phyloP scores from a whole-genome alignment of 192 early-diverging fungal genomes.

The Entomortierella chlamydospora region DNA sequence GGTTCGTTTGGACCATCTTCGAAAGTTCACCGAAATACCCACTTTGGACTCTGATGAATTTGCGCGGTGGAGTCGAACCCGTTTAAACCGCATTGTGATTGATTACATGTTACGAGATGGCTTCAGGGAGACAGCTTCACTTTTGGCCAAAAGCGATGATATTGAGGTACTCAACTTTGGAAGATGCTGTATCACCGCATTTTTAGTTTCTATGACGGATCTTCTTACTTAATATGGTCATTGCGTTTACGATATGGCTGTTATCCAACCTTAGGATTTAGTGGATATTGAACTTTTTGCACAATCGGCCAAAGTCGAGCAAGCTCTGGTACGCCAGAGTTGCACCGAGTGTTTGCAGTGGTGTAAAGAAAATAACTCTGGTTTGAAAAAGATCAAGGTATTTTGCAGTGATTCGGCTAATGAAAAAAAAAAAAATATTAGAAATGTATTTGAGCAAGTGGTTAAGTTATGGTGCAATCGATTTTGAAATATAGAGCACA shows the following conservation, averaged over 20 bases:
- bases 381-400: slow-evolving; percentile 90
- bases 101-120: slow-evolving; percentile 97
- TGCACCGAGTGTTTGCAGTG: slow-evolving; percentile 91
- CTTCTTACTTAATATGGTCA: neutral
- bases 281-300: slow-evolving; percentile 94
- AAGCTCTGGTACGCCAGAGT: slow-evolving; percentile 78
- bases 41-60: slow-evolving; percentile 78
- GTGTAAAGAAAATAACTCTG: slow-evolving; percentile 94
- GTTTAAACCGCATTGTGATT: slow-evolving; percentile 89
- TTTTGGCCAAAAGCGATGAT: slow-evolving; percentile 67
- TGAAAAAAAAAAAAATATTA: too few relatives aligned
- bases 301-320: slow-evolving; percentile 83
- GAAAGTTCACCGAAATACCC: slow-evolving; percentile 73
- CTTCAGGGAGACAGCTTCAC: slow-evolving; percentile 78
- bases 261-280: slow-evolving; percentile 65
- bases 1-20: slow-evolving; percentile 81
- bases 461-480: neutral
- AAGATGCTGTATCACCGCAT: too few relatives aligned
- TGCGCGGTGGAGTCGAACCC: slow-evolving; percentile 85
- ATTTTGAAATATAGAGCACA: slow-evolving; percentile 73
- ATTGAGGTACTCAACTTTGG: slow-evolving; percentile 84
- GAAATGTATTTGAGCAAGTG: too few relatives aligned
- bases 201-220: neutral
- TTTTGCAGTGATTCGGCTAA: neutral
- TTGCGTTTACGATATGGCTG: neutral